A percentile compares a stretch with the other conserved stretches of the same genome.
Evolutionary conservation across 2,329 filamentous ascomycete genomes (phyloP).

Genomic region (Mycosphaerella arachidis): DNA sequence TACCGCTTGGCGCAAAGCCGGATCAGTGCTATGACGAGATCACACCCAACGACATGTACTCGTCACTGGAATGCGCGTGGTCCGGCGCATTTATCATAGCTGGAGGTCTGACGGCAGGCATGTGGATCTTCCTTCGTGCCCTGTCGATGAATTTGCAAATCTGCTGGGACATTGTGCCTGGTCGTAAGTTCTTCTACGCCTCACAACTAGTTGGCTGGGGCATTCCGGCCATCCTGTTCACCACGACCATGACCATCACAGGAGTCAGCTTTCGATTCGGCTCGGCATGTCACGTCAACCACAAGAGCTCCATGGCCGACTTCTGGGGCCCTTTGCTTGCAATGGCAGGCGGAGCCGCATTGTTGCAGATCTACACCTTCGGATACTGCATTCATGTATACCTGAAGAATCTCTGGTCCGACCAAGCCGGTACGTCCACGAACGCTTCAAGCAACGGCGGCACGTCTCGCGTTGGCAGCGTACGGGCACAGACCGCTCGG

Average conservation of each 20-base stretch:
- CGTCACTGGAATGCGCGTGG: slow-evolving; percentile 74
- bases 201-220: slow-evolving; percentile 80
- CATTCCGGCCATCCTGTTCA: slow-evolving; percentile 70
- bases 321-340: slow-evolving; percentile 87
- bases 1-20: slow-evolving; percentile 74
- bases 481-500: slow-evolving; percentile 73
- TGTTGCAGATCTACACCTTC: slow-evolving; percentile 78
- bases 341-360: slow-evolving; percentile 68
- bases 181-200: slow-evolving; percentile 81
- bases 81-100: slow-evolving; percentile 82
- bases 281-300: slow-evolving; percentile 89
- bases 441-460: slow-evolving; percentile 52
- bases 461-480: slow-evolving; percentile 70
- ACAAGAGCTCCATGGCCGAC: slow-evolving; percentile 72
- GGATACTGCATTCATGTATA: slow-evolving; percentile 94
- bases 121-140: slow-evolving; percentile 89
- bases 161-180: slow-evolving; percentile 91
- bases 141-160: slow-evolving; percentile 89
- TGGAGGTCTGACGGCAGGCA: slow-evolving; percentile 75
- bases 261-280: slow-evolving; percentile 95
- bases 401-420: slow-evolving; percentile 69
- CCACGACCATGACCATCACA: slow-evolving; percentile 73
- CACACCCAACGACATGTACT: slow-evolving; percentile 89
- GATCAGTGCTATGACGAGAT: slow-evolving; percentile 83
- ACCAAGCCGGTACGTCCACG: slow-evolving; percentile 58